Conservation (phyloP, 306 rosid species). For the Casuarina glauca region DNA sequence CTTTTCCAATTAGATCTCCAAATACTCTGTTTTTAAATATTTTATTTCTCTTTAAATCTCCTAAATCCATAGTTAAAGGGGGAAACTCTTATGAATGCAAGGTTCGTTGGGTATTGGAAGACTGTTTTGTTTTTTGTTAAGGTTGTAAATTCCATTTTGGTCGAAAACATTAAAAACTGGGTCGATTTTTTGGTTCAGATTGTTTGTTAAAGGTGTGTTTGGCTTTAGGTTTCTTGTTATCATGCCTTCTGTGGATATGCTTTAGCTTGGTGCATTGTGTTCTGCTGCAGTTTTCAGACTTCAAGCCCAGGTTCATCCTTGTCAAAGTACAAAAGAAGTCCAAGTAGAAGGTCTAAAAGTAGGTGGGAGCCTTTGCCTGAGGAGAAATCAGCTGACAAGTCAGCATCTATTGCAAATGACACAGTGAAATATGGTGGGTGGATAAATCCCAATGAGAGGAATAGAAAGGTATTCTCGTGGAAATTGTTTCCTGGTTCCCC, state of each 20-base stretch:
- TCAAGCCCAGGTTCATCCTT: constrained; percentile 43
- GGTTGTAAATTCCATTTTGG: not conserved
- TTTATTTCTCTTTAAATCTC: not conserved
- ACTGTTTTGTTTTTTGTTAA: not conserved
- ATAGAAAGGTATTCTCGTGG: constrained; percentile 62
- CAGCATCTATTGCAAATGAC: constrained; percentile 40
- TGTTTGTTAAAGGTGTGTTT: not conserved
- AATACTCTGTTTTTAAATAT: not conserved
- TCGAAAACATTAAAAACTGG: not conserved
- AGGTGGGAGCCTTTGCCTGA: constrained; percentile 97
- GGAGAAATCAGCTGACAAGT: constrained; percentile 63
- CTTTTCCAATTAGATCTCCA: not conserved
- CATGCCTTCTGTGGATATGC: too few relatives aligned
- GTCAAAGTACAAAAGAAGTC: constrained; percentile 75
- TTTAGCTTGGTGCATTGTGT: not conserved
- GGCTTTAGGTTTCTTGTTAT: not conserved
- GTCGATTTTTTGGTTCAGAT: not conserved
- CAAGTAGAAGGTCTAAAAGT: constrained; percentile 75
- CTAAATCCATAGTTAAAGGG: not conserved
- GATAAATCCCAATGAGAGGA: constrained; percentile 52
- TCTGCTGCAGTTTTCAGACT: constrained; percentile 51
- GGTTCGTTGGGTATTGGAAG: not conserved
- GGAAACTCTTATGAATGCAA: not conserved
- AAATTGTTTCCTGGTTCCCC: not conserved
- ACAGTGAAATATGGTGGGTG: constrained; percentile 58